Evolutionary conservation across 257 asterid species (phyloP), one percentile per base, ranked within the genome.

Genomic region (Solanum appendiculatum): DNA sequence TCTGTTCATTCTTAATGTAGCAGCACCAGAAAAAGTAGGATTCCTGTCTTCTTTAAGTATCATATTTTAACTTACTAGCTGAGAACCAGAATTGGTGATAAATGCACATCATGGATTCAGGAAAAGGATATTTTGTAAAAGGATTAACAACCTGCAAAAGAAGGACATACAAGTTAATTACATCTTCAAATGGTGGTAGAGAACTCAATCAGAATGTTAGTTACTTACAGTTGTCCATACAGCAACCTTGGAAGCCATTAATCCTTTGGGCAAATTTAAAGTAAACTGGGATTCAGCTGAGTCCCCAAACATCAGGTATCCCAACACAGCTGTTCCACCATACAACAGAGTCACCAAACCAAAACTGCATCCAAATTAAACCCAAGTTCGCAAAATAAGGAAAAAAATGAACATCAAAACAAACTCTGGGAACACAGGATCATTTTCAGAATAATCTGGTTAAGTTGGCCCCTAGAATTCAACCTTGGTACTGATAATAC

Each of bases 91-190:
- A 64, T 20, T 58, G 27, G 4, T 39, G 64, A 40, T 15, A 37
- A 84, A 60, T 64, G 77, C 34, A 58, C 74, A 84, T 18, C 80
- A 64, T 34, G 77, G 63, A 39, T 7, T 80, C 85, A 29, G 40
- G 83, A 90, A 83, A 95, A 95, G 99, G 99, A 96, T 96, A 97
- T 93, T 97, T 97, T 27, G 99, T 96, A 77, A 97, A 93, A 87
- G 99, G 99, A 90, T 97, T 97, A 86, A 97, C 98, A 1, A 97
- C 98, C 99, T 97, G 98, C 91, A 91, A 72, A 87, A 90, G 75
- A 2, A 73, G 33, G 78, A 46, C 85, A 82, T 48, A 80, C 46
- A 77, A 87, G 91, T 89, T 80, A 83, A 88, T 68, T 60, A 63
- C 44, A 37, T 84, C 78, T 64, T 63, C 86, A 25, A 84, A 64